These are phyloP conservation scores for Gossypium australe DNA, from an alignment of 345 rosid genomes.

Conservation along the genomic window DNA sequence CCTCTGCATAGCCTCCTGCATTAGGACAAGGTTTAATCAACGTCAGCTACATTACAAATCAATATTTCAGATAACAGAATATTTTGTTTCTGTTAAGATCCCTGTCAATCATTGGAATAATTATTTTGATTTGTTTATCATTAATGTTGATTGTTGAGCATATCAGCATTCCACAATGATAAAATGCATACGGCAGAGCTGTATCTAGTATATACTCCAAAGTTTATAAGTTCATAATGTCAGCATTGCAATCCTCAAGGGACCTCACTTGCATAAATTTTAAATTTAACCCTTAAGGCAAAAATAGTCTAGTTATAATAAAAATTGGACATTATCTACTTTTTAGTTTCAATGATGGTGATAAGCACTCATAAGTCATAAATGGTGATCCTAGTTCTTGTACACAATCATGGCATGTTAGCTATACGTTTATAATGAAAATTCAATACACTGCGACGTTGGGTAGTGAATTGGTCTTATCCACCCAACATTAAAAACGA, in stretches of 20 bases:
- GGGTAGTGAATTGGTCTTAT: not conserved
- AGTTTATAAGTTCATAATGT: not conserved
- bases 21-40: slow-evolving; percentile 9
- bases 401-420: not conserved
- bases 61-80: not conserved
- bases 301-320: not conserved
- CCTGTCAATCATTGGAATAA: not conserved
- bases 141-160: not conserved
- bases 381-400: not conserved
- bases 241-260: not conserved
- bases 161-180: not conserved
- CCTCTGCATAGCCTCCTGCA: slow-evolving; percentile 84
- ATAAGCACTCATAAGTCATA: not conserved
- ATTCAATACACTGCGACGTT: not conserved
- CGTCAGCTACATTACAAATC: not conserved
- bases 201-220: not conserved
- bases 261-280: not conserved
- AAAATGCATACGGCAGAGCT: not conserved
- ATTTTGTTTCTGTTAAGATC: not conserved
- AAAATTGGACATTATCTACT: not conserved
- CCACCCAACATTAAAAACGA: not conserved
- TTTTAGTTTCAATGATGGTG: not conserved
- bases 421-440: slow-evolving; percentile 1
- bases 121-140: not conserved
- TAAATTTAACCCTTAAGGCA: not conserved